phyloP scores from a whole-genome alignment of 148 eudicot genomes.

The Mesembryanthemum crystallinum region DNA sequence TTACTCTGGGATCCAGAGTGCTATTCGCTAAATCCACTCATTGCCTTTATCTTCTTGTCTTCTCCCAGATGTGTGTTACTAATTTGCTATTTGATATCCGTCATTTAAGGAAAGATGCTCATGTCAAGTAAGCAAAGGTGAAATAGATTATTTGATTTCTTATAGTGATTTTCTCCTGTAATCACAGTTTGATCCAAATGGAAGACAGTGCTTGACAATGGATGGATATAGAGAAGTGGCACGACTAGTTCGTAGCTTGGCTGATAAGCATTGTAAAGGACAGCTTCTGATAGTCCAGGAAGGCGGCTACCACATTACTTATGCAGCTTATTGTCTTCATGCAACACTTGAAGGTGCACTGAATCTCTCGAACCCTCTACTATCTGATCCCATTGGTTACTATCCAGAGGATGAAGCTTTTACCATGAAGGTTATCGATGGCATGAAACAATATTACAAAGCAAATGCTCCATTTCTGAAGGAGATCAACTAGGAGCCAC shows the following conservation, averaged over 20 bases:
- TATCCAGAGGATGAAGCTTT: slow-evolving; percentile 78
- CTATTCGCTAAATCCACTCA: no score
- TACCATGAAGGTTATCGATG: slow-evolving; percentile 39
- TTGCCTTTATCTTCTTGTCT: background rate
- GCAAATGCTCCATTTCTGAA: slow-evolving; percentile 42
- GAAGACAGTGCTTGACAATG: slow-evolving; percentile 98
- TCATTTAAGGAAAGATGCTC: background rate
- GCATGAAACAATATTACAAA: slow-evolving; percentile 47
- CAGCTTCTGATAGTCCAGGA: slow-evolving; percentile 82
- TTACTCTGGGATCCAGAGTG: no score
- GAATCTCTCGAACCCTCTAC: slow-evolving; percentile 43
- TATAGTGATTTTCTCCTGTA: slow-evolving; percentile 7
- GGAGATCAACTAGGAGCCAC: slow-evolving; percentile 17
- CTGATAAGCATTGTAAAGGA: slow-evolving; percentile 57
- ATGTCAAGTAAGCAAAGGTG: background rate
- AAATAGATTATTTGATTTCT: background rate
- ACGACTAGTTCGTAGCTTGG: slow-evolving; percentile 46
- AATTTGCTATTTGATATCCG: background rate
- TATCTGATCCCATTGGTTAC: slow-evolving; percentile 74
- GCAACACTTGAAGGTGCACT: slow-evolving; percentile 87
- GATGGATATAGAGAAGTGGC: slow-evolving; percentile 76
- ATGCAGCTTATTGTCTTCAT: slow-evolving; percentile 92
- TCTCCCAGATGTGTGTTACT: background rate
- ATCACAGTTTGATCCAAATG: slow-evolving; percentile 92
- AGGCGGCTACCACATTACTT: slow-evolving; percentile 92